Base-by-base conservation (phyloP, 2,329 filamentous ascomycete genomes). In the Penicillium sp. region DNA sequence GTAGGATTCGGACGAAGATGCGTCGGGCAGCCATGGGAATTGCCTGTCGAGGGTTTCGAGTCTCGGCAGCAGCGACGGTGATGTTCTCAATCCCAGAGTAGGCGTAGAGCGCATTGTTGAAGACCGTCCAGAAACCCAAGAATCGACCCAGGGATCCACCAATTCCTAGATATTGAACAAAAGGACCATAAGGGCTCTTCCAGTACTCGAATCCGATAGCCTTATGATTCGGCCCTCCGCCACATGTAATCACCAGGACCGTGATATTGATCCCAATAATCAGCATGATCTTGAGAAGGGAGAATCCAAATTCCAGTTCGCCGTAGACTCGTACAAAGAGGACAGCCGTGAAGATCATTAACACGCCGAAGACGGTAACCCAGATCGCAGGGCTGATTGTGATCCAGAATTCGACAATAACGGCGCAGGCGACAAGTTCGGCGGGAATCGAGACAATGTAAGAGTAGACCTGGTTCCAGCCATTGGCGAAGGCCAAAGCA, bases 211-310 rank as follows among this genome's bases (percentile, higher is more conserved):
- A 79, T 4, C 76, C 76, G 0, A 80, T 63, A 8, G 58, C 26
- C 26, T 53, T 40, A 9, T 62, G 54, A 27, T 60, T 55, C 4
- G 63, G 63, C 1, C n/a, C 63, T 44, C 81, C 79, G 44, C 78
- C 75, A 47, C 75, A 76, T 23, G 75, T 73, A 6, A 71, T 68
- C 1, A 76, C 65, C 18, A 68, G 68, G 14, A 83, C 82, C 61
- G 86, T 81, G 51, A 87, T 78, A 62, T 85, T 83, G 56, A 89
- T 75, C 51, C 83, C 82, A 56, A 88, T 69, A 41, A 89, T 80
- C 31, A 88, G 75, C 29, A 83, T 71, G 55, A 88, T 82, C 66
- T 87, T 84, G 59, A 85, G 72, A 7, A 79, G 66, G 1, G 80
- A 79, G 58, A 82, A 82, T 4, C 73, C 70, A 56, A 81, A 83